Evolutionary conservation across 768 basidiomycete species (phyloP), one percentile per base, ranked within the genome.

Genomic region (Boletus vinaceobasis): DNA sequence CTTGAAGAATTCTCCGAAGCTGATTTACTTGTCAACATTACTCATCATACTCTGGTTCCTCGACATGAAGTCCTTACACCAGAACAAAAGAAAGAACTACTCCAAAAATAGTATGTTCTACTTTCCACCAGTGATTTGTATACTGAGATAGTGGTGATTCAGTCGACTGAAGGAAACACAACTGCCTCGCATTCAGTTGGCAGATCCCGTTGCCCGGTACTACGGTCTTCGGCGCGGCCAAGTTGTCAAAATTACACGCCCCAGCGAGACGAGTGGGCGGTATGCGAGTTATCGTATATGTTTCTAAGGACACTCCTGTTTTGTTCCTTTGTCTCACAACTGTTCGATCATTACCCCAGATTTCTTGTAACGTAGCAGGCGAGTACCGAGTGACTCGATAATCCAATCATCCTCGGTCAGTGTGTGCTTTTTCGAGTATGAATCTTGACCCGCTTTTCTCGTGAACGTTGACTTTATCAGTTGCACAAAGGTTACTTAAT

Each of bases 101-200:
- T 99, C 53, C 85, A 89, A 73, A 87, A 88, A 83, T 99, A 99
- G 97, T 98, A 65, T 65, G 96, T 83, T 19, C 9, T 27, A 26
- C 26, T 48, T 44, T 46, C 46, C 31, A n/a, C 38, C 32, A 26
- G 26, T 19, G 49, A 57, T 54, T 33, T 39, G 42, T 52, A 40
- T 45, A 39, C 54, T 61, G 46, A 57, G 36, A 50, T 33, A 46
- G 54, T 32, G 3, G 39, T 35, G 39, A 14, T 55, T 50, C 64
- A 99, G 96, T 74, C 96, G 97, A 58, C 75, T 99, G 54, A 96
- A 96, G 73, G 97, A 98, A 69, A 98, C 96, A 1, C 97, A 99
- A 67, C 79, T 99, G 52, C 97, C 97, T 45, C 90, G 97, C 23
- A 98, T 99, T 59, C 95, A 98, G 74, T 73, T 97, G 40, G 86